Conservation (phyloP, 495 filamentous ascomycete genomes). For the Lasiosphaeria hispida region DNA sequence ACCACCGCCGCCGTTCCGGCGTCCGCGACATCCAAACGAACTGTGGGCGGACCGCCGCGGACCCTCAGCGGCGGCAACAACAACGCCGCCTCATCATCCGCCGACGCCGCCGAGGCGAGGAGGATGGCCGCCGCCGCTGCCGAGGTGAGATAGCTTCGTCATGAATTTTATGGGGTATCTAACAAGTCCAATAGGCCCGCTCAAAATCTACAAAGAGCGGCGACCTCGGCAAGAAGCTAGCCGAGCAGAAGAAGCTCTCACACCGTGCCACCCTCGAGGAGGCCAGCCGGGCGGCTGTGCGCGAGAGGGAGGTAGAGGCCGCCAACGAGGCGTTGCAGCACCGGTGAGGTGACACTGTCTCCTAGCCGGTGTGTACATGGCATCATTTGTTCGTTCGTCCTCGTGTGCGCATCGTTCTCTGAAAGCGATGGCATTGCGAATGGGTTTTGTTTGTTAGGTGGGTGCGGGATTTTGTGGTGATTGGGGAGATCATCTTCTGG, state of each 20-base stretch:
- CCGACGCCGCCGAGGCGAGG: conserved; percentile 47
- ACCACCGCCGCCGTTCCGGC: conserved; percentile 37
- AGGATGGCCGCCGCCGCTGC: conserved; percentile 65
- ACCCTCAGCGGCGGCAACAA: conserved; percentile 47
- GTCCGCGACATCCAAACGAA: conserved; percentile 19
- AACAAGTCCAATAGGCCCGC: conserved; percentile 39
- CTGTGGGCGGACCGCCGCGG: conserved; percentile 53
- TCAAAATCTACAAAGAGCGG: conserved; percentile 46
- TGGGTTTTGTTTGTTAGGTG: too few species aligned
- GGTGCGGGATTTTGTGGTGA: too few species aligned
- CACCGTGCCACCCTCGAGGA: conserved; percentile 56
- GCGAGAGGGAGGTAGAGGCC: conserved; percentile 57
- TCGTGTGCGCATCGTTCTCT: too few species aligned
- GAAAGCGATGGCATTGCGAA: too few species aligned
- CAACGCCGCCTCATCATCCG: neutral
- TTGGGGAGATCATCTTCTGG: too few species aligned
- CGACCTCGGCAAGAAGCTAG: conserved; percentile 60
- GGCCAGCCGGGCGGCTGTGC: conserved; percentile 54
- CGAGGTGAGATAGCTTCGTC: conserved; percentile 53
- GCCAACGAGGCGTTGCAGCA: conserved; percentile 49
- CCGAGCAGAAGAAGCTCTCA: conserved; percentile 65
- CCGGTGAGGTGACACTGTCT: conserved; percentile 21
- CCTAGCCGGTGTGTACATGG: neutral
- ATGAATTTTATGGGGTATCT: neutral
- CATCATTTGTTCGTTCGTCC: too few species aligned